Evolutionary conservation across 768 basidiomycete genomes (phyloP).

Genomic region (Lactifluus echinatus): DNA sequence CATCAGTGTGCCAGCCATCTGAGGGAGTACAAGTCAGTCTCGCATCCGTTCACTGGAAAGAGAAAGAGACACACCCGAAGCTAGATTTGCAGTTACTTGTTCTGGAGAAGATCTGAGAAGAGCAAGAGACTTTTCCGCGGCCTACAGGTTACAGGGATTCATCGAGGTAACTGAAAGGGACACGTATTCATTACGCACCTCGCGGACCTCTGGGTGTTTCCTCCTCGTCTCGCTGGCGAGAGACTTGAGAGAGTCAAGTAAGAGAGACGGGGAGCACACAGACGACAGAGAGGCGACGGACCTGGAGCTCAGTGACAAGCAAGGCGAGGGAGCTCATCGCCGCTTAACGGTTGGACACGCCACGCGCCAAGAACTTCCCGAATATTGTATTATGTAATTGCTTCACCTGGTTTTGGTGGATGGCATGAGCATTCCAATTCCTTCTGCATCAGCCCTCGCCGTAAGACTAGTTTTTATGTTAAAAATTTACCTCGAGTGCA

Average conservation of each 20-base stretch:
- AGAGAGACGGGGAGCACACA: neutral
- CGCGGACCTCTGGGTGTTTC: constrained; percentile 88
- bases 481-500: too few species aligned
- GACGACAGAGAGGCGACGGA: constrained; percentile 21
- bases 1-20: constrained; percentile 76
- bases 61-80: constrained; percentile 45
- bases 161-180: neutral
- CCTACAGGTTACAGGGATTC: constrained; percentile 32
- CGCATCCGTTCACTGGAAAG: too few species aligned
- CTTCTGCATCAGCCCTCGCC: too few species aligned
- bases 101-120: constrained; percentile 78
- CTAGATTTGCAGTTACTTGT: constrained; percentile 59
- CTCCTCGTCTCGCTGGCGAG: constrained; percentile 82
- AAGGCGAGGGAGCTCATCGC: constrained; percentile 62
- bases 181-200: constrained; percentile 41
- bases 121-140: constrained; percentile 79
- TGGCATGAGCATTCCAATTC: too few species aligned
- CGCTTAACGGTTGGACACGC: too few species aligned
- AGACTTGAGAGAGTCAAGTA: constrained; percentile 39
- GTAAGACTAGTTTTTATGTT: too few species aligned
- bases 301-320: constrained; percentile 68
- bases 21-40: neutral
- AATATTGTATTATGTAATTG: too few species aligned
- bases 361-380: too few species aligned
- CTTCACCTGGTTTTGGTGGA: too few species aligned